Evolutionary conservation across 176 grass and related monocot species (phyloP).

Genomic region (Sorghum bicolor): Sorghum_bicolor_NCBIv3 NC_012876.2:61849001-61849500

Average conservation of each 20-base stretch:
- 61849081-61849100: not conserved
- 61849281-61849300: not conserved
- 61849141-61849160: not conserved
- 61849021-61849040: too few relatives aligned
- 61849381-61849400: not conserved
- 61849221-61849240: not conserved
- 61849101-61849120: not conserved
- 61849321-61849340: not conserved
- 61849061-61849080: not conserved
- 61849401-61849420: not conserved
- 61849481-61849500: conserved; percentile 58
- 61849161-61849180: conserved; percentile 3
- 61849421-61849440: conserved; percentile 53
- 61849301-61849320: not conserved
- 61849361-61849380: not conserved
- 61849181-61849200: not conserved
- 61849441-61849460: conserved; percentile 76
- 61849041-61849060: too few relatives aligned
- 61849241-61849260: not conserved
- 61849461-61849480: conserved; percentile 66
- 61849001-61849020: too few relatives aligned
- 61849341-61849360: not conserved
- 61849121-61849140: not conserved
- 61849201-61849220: not conserved
- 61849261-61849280: not conserved